Conservation (phyloP, 208 protist genomes). For the Acanthamoeba triangularis region DNA sequence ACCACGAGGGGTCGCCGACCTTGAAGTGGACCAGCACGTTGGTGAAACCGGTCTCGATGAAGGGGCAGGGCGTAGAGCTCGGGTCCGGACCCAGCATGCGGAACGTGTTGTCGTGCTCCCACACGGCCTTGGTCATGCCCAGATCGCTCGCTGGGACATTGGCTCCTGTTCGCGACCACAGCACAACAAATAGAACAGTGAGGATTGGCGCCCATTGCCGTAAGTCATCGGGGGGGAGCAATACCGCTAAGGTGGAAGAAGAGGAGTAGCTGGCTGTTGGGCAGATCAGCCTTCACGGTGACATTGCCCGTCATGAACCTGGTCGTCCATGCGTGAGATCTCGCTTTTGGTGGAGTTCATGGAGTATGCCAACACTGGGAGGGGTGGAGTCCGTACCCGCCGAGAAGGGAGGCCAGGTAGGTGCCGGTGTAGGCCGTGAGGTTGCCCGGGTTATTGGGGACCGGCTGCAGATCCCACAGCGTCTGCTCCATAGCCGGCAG, state of each 20-base stretch:
- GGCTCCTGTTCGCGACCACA: background rate
- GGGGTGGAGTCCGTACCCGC: background rate
- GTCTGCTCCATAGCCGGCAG: background rate
- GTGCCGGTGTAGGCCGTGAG: conserved; percentile 5
- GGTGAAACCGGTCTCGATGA: background rate
- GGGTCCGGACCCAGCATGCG: background rate
- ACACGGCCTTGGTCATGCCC: background rate
- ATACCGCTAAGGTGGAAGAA: background rate
- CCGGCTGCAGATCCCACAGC: conserved; percentile 16
- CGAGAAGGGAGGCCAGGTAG: background rate
- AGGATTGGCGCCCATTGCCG: background rate
- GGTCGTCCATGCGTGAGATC: background rate
- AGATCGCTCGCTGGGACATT: background rate
- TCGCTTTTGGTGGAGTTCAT: background rate
- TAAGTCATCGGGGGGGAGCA: too few relatives aligned
- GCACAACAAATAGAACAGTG: background rate
- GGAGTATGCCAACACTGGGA: background rate
- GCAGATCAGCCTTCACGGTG: background rate
- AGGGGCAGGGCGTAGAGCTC: background rate
- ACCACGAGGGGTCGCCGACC: background rate
- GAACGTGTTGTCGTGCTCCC: background rate
- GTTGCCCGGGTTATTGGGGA: background rate
- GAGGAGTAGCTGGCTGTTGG: background rate
- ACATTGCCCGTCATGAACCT: background rate
- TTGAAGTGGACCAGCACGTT: background rate